Base-by-base conservation (phyloP, 1,284 basidiomycete species). In the Baeospora myosura region DNA sequence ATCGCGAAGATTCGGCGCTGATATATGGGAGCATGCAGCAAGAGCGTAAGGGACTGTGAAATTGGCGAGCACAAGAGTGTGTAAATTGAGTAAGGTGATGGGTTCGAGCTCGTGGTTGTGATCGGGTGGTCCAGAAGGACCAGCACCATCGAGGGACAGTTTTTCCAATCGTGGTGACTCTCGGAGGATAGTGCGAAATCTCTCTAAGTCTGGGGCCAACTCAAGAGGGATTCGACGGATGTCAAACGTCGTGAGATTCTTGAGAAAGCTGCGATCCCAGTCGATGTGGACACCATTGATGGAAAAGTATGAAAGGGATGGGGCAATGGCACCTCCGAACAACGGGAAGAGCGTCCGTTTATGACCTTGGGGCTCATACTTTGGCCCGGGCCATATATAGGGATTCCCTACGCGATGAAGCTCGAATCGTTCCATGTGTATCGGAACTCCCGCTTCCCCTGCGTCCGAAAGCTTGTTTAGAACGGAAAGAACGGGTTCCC, bases 161-260 rank as follows among this genome's bases (percentile, higher is more conserved):
- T 72, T 77, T 40, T 58, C 58, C 18, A 84, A 54, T 5, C 56
- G 57, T 11, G 72, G 72, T 40, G 70, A 79, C 30, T 50, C 59
- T 8, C 40, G 40, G 21, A 84, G 65, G 30, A 85, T 64, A 33
- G 68, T 58, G 23, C 69, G 67, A 53, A 82, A 81, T 12, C 63
- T 64, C 5, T 47, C 23, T 8, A 74, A 56, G 17, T 59, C 61
- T 4, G 78, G 80, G 33, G 65, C 67, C 5, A 67, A 58, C 3
- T 72, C 59, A 11, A 72, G 54, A 8, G 74, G 65, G 41, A 82
- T 66, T 20, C 72, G 69, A 34, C 80, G 72, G 41, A 85, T 58
- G 48, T 84, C 81, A 33, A 85, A 62, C 3, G 69, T 69, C 22
- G 68, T 68, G 14, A 85, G 68, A 49, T 81, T 73, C 21, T 54